Conservation (phyloP, 441 rosid species). For the Francoa sonchifolia region DNA sequence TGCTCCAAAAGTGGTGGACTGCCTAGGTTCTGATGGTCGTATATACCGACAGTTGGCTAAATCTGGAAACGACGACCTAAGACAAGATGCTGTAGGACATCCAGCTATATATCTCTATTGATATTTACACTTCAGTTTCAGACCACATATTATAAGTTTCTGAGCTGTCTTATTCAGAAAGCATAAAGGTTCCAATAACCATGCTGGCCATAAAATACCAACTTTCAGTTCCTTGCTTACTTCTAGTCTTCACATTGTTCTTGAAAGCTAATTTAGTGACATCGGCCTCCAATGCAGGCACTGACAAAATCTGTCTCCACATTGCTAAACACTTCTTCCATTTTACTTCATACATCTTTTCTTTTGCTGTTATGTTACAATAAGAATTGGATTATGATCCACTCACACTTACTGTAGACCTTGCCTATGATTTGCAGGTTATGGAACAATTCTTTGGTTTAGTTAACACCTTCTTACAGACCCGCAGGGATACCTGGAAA, state of each 20-base stretch:
- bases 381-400: neutral
- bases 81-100: conserved; percentile 95
- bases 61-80: conserved; percentile 95
- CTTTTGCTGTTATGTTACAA: too few relatives aligned
- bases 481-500: conserved; percentile 81
- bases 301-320: neutral
- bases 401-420: conserved; percentile 6
- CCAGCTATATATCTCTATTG: too few relatives aligned
- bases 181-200: neutral
- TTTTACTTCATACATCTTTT: too few relatives aligned
- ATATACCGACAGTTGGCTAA: conserved; percentile 90
- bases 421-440: conserved; percentile 43
- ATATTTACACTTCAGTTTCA: neutral
- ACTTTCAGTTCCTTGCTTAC: neutral
- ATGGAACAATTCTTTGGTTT: conserved; percentile 98
- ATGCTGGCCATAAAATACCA: neutral
- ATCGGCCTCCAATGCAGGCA: neutral
- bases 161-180: neutral
- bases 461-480: conserved; percentile 78
- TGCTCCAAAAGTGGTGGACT: conserved; percentile 93
- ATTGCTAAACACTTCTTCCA: conserved; percentile 1
- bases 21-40: conserved; percentile 87
- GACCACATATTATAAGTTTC: too few relatives aligned
- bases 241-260: neutral
- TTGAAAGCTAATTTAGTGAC: neutral